These are phyloP conservation scores for Vishniacozyma victoriae DNA, from an alignment of 768 basidiomycete genomes.

Conservation along the genomic window DNA sequence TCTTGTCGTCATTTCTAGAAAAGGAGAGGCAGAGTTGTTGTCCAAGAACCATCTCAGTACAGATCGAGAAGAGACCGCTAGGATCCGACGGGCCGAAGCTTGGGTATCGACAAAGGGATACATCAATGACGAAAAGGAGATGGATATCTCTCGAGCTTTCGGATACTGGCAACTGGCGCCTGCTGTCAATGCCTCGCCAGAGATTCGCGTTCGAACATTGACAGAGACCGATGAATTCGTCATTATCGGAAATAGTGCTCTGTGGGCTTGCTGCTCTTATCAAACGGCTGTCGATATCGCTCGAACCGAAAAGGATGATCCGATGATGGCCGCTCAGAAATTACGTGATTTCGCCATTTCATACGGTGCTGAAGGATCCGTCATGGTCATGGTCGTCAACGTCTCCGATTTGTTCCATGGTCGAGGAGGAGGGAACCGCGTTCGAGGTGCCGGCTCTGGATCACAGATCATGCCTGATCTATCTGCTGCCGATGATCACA, in stretches of 20 bases:
- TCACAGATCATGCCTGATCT: neutral
- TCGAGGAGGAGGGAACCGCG: conserved; percentile 43
- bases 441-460: conserved; percentile 40
- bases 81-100: conserved; percentile 88
- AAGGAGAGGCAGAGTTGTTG: conserved; percentile 64
- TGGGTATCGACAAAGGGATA: conserved; percentile 87
- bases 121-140: conserved; percentile 84
- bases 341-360: conserved; percentile 92
- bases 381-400: conserved; percentile 96
- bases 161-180: conserved; percentile 87
- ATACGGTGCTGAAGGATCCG: conserved; percentile 86
- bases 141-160: conserved; percentile 86
- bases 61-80: conserved; percentile 70
- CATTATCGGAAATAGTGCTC: conserved; percentile 83
- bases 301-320: conserved; percentile 62
- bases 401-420: conserved; percentile 66
- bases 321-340: conserved; percentile 92
- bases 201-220: conserved; percentile 64
- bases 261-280: conserved; percentile 91
- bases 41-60: conserved; percentile 85
- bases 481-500: conserved; percentile 31
- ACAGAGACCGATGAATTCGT: conserved; percentile 88
- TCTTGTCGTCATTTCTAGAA: conserved; percentile 73
- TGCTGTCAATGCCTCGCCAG: conserved; percentile 80
- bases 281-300: conserved; percentile 97